phyloP scores from a whole-genome alignment of 2,329 filamentous ascomycete genomes.

The Aureobasidium sp. region DNA sequence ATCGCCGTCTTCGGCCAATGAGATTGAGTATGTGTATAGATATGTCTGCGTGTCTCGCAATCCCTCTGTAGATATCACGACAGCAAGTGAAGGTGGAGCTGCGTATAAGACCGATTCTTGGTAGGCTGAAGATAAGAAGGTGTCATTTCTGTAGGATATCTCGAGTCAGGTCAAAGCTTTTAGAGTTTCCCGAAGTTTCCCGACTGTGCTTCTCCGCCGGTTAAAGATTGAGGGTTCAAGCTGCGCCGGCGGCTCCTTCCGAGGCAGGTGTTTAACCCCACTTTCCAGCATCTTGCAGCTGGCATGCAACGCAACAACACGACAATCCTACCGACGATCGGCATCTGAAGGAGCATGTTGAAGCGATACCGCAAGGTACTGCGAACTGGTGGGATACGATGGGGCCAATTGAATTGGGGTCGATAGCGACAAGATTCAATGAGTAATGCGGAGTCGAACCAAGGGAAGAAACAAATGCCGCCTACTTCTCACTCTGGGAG shows the following conservation, averaged over 20 bases:
- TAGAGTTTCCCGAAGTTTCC: not conserved
- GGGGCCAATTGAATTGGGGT: not conserved
- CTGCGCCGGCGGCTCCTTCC: not conserved
- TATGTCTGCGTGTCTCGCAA: not conserved
- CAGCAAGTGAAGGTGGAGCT: not conserved
- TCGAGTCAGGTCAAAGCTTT: not conserved
- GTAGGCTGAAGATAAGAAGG: not conserved
- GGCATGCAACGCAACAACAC: not conserved
- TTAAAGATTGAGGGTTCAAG: not conserved
- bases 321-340: slow-evolving; percentile 6
- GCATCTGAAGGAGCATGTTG: not conserved
- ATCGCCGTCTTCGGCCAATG: not conserved
- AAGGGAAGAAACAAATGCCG: not conserved
- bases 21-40: not conserved
- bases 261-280: not conserved
- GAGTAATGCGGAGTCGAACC: slow-evolving; percentile 7
- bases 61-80: not conserved
- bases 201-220: not conserved
- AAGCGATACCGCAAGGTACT: not conserved
- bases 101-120: too few relatives aligned
- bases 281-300: not conserved
- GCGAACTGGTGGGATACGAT: not conserved
- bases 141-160: not conserved
- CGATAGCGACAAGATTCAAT: not conserved
- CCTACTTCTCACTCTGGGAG: not conserved